phyloP scores from a whole-genome alignment of 306 rosid genomes.

The Trifolium subterraneum region DNA sequence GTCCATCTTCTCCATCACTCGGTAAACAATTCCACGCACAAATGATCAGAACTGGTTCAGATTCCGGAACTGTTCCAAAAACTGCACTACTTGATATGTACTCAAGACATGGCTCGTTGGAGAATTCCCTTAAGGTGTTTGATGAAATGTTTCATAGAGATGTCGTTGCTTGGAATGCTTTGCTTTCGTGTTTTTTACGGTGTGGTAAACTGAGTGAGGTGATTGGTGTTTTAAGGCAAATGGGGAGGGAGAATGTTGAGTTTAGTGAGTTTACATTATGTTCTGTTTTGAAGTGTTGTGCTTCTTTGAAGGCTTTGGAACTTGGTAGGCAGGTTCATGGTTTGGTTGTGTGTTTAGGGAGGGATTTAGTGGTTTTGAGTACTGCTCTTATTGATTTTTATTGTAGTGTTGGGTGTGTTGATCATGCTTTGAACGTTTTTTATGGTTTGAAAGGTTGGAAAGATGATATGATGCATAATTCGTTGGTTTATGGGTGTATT shows the following conservation, averaged over 20 bases:
- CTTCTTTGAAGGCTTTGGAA: constrained; percentile 55
- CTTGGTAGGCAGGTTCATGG: constrained; percentile 76
- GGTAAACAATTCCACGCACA: constrained; percentile 59
- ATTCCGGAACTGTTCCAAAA: constrained; percentile 52
- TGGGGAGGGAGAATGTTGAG: constrained; percentile 58
- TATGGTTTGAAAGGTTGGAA: constrained; percentile 46
- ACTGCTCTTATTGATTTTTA: constrained; percentile 73
- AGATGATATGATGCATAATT: constrained; percentile 59
- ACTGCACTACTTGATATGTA: constrained; percentile 66
- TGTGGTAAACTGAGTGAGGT: constrained; percentile 56
- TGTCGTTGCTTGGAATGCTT: constrained; percentile 66
- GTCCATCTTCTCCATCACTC: constrained; percentile 51
- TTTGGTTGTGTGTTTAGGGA: constrained; percentile 59
- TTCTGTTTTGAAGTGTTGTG: constrained; percentile 66
- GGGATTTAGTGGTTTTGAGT: constrained; percentile 65
- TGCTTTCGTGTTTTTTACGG: constrained; percentile 54
- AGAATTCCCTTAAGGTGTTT: constrained; percentile 53
- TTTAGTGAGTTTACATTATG: constrained; percentile 65
- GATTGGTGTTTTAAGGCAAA: constrained; percentile 50
- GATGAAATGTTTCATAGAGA: constrained; percentile 64
- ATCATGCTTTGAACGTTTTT: constrained; percentile 61
- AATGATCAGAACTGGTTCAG: constrained; percentile 54
- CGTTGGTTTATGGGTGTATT: constrained; percentile 65
- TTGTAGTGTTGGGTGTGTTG: constrained; percentile 50
- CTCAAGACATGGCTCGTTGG: constrained; percentile 51